Base-by-base conservation (phyloP, 352 stramenopile genomes). In the Phytopythium boreale region DNA sequence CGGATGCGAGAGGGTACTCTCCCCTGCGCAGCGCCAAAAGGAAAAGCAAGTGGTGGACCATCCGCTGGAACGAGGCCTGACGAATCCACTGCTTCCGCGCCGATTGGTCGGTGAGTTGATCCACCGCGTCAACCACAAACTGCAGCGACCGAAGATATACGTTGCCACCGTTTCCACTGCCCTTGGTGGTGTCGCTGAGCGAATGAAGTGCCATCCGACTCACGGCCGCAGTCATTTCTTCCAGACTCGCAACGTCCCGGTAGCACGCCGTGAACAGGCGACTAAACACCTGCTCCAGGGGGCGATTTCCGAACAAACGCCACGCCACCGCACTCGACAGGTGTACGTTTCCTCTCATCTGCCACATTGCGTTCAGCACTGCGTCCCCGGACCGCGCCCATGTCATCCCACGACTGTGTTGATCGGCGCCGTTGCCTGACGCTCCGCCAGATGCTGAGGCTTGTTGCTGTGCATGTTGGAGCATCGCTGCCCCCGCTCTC, bases 311-410 rank as follows among this genome's bases (percentile, higher is more conserved):
- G 29, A 85, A 81, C 20, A 90, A 29, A 20, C 69, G 72, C 81
- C 82, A 93, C 10, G 68, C 70, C 26, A 75, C 62, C 1, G 80
- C 72, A 14, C 74, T 62, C 9, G 77, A 77, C 1, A 86, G 67
- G n/a, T 68, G 73, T 2, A 82, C 64, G 69, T 85, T 87, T n/a
- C 82, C 80, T 46, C 84, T 84, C 31, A 93, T 52, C 47, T 74
- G 77, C 84, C 84, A 93, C 37, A 90, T 69, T 1, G 63, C 77
- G 27, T 89, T 69, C 19, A 93, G 70, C 61, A 89, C 74, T 10
- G 75, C 62, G 47, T 89, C 76, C 10, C 79, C 72, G 19, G 80
- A 89, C 49, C 80, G 78, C 53, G 79, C 61, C 79, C 80, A 88
- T 12, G 67, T 66, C 68, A 93, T 74, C 14, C 82, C 84, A 46